phyloP scores from a whole-genome alignment of 2,329 filamentous ascomycete genomes.

The Catunica adiposa region DNA sequence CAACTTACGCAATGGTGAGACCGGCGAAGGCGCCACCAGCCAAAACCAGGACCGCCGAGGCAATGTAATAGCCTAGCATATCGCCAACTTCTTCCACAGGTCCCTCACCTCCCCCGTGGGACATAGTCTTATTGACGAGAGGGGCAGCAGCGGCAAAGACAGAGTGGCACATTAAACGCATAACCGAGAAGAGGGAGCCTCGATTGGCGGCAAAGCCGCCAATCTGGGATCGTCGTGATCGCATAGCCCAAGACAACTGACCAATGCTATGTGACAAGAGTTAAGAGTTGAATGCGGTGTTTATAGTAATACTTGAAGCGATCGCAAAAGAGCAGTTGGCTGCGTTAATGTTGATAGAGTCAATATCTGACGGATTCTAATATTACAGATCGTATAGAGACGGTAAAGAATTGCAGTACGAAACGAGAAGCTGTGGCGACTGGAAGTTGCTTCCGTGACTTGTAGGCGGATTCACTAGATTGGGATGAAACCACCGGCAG shows the following conservation, averaged over 20 bases:
- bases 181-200: slow-evolving; percentile 7
- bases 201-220: slow-evolving; percentile 7
- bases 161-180: slow-evolving; percentile 12
- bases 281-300: background rate
- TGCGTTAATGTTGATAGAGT: no score
- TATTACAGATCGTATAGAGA: no score
- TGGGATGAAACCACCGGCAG: no score
- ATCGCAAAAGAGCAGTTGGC: no score
- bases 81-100: slow-evolving; percentile 42
- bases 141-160: slow-evolving; percentile 32
- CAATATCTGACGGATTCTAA: no score
- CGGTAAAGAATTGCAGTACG: no score
- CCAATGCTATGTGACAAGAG: background rate
- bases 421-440: no score
- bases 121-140: slow-evolving; percentile 18
- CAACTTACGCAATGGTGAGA: slow-evolving; percentile 64
- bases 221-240: slow-evolving; percentile 8
- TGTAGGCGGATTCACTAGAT: no score
- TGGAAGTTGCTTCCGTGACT: no score
- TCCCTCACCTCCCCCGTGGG: slow-evolving; percentile 25
- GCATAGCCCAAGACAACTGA: no score
- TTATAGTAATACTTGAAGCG: background rate
- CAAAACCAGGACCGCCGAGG: slow-evolving; percentile 68
- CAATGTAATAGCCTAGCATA: slow-evolving; percentile 65
- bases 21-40: slow-evolving; percentile 88